phyloP scores from a whole-genome alignment of 169 alveolate genomes.

The Eimeria necatrix region DNA sequence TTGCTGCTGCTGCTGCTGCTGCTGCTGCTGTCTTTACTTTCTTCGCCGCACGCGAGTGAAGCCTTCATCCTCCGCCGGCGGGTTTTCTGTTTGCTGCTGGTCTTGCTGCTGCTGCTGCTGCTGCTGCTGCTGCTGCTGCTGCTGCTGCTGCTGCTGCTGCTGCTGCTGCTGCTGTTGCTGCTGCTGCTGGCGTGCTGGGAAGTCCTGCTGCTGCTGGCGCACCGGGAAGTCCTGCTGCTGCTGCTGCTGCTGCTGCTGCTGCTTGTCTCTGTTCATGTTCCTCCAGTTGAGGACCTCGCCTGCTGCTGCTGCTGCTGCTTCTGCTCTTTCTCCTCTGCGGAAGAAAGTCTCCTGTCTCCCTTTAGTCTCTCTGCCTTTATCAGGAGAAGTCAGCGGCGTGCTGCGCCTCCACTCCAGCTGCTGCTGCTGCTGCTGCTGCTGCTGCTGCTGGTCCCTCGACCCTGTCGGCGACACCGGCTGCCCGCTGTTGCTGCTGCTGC shows the following conservation, averaged over 20 bases:
- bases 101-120: background rate
- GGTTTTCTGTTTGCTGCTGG: background rate
- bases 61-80: background rate
- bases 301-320: conserved; percentile 3
- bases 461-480: conserved; percentile 18
- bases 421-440: conserved; percentile 56
- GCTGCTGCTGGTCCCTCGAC: background rate
- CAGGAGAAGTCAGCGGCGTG: background rate
- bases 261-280: background rate
- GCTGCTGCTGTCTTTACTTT: background rate
- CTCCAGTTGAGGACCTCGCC: conserved; percentile 7
- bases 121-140: conserved; percentile 37
- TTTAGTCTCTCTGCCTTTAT: background rate
- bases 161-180: background rate
- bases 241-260: conserved; percentile 9
- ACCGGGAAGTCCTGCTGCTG: background rate
- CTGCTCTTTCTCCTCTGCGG: conserved; percentile 16
- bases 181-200: background rate
- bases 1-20: conserved; percentile 29
- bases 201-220: background rate
- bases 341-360: background rate
- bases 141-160: conserved; percentile 44
- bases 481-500: conserved; percentile 2
- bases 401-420: conserved; percentile 12
- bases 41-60: background rate